phyloP scores from a whole-genome alignment of 2,329 filamentous ascomycete species.

The Gnomoniopsis sp. region DNA sequence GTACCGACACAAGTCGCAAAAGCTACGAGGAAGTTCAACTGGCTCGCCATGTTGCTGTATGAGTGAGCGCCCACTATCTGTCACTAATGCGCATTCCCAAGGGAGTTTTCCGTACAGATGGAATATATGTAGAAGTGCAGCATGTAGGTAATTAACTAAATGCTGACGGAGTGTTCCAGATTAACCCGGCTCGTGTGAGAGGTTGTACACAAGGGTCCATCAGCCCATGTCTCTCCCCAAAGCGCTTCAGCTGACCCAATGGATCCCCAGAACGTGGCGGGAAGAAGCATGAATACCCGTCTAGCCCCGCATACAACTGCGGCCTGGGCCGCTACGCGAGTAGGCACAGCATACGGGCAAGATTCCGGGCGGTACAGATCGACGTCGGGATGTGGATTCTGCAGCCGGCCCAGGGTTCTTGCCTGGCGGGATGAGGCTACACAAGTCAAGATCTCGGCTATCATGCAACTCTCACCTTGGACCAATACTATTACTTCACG shows the following conservation, averaged over 20 bases:
- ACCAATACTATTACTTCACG: neutral
- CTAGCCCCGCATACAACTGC: neutral
- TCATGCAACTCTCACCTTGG: neutral
- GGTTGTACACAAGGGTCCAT: constrained; percentile 8
- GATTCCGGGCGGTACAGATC: neutral
- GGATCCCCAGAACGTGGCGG: constrained; percentile 1
- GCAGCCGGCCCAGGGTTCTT: neutral
- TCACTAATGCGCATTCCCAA: neutral
- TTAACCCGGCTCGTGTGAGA: constrained; percentile 1
- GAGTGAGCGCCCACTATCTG: neutral
- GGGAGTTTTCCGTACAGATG: neutral
- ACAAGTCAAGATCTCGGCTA: neutral
- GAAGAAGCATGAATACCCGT: constrained; percentile 3
- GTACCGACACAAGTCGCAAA: too few species aligned
- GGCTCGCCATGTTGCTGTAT: constrained; percentile 7
- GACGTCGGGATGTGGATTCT: neutral
- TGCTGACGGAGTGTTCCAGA: constrained; percentile 2
- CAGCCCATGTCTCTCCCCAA: constrained; percentile 14
- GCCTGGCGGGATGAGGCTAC: neutral
- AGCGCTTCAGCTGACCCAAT: constrained; percentile 13
- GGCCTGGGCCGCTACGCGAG: neutral
- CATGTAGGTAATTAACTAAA: neutral
- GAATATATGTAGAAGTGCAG: constrained; percentile 10
- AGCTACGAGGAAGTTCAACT: constrained; percentile 33
- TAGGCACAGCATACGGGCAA: neutral